Base-by-base conservation (phyloP, 176 grass and related monocot species). In the Carex kokanica region DNA sequence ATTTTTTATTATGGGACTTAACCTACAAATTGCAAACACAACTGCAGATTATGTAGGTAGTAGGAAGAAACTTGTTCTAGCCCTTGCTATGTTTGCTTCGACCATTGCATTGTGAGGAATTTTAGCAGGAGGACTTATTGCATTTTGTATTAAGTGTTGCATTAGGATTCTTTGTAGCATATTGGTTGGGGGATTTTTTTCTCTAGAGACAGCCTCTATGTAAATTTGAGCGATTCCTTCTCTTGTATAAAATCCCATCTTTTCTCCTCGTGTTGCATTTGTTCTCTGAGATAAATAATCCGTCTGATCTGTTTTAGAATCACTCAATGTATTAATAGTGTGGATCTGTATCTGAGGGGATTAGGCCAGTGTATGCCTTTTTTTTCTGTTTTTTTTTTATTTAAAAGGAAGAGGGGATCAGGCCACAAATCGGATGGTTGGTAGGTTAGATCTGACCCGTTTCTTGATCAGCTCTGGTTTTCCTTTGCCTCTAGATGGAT, bases 141-240 rank as follows among this genome's bases (percentile, higher is more conserved):
- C 40, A 61, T 67, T 82, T 77, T 54, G 49, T 78, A 47, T 78
- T 56, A 9, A 78, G 51, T 56, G 51, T 78, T 78, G 73, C 73
- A 55, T 78, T 78, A 78, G 73, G 73, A 78, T 78, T 78, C 73
- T 78, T 55, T 78, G 73, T 56, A 78, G 52, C 73, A 78, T 78
- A 54, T 55, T 55, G 73, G 73, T 55, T 55, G 73, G 73, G 73
- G 73, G 24, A 55, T 18, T 18, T 78, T 78, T 78, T 11, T 52
- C 73, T 61, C 73, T 56, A 27, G 51, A 56, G 73, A 78, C 73
- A 78, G 47, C 51, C 73, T 32, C 15, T 38, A 24, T 78, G 73
- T 78, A 78, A 78, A 78, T 78, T 31, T 78, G 14, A 78, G 73
- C 23, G 21, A 55, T 78, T 78, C 73, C n/a, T 74, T 74, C 73